These are phyloP conservation scores for Primulina huaijiensis DNA, from an alignment of 257 asterid genomes.

Conservation along the genomic window DNA sequence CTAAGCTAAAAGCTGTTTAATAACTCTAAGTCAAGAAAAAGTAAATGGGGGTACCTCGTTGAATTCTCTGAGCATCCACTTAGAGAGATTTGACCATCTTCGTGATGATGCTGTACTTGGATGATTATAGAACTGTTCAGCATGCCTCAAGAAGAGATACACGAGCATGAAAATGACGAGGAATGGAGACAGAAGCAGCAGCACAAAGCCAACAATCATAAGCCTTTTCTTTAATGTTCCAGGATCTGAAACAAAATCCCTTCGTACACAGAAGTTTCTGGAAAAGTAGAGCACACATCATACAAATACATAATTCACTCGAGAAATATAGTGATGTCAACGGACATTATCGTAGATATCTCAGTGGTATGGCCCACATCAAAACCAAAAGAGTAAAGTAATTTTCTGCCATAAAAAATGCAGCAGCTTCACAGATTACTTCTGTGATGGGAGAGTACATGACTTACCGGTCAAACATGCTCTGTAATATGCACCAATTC, in stretches of 20 bases:
- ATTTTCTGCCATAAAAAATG: neutral
- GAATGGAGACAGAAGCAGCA: slow-evolving; percentile 87
- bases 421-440: neutral
- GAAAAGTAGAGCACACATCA: slow-evolving; percentile 25
- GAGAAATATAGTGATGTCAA: neutral
- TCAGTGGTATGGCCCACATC: neutral
- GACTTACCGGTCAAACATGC: slow-evolving; percentile 90
- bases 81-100: slow-evolving; percentile 97
- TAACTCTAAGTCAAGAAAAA: slow-evolving; percentile 9
- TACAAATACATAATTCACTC: slow-evolving; percentile 12
- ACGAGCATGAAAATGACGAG: slow-evolving; percentile 95
- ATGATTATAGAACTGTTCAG: slow-evolving; percentile 94
- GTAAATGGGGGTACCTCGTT: slow-evolving; percentile 65
- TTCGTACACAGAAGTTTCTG: slow-evolving; percentile 78
- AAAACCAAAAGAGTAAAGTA: neutral
- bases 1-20: neutral
- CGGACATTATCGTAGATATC: neutral
- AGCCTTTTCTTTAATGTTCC: slow-evolving; percentile 79
- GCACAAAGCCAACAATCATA: slow-evolving; percentile 76
- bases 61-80: slow-evolving; percentile 95
- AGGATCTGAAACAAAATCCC: slow-evolving; percentile 85
- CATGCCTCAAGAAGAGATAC: slow-evolving; percentile 94
- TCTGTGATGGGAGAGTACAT: slow-evolving; percentile 12
- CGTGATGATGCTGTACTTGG: slow-evolving; percentile 95
- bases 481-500: slow-evolving; percentile 92